Evolutionary conservation across 257 asterid genomes (phyloP).

Genomic region (Solanum lignicaule): DNA sequence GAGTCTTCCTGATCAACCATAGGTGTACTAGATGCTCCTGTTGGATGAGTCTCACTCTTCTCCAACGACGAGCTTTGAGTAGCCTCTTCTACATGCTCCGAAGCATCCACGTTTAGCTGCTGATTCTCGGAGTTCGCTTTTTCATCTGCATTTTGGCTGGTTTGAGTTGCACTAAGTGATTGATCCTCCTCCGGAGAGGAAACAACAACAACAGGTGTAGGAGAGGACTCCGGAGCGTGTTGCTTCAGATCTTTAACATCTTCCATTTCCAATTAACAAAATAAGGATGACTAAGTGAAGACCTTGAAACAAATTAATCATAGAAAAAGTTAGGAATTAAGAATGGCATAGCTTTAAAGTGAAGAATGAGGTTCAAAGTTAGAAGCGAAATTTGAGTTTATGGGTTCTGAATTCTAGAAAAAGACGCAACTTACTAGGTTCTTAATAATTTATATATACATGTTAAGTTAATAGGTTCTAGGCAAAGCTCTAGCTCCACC

Average conservation of each 20-base stretch:
- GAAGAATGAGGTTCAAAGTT: not conserved
- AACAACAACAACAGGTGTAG: conserved; percentile 16
- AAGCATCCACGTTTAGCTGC: not conserved
- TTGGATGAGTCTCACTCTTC: not conserved
- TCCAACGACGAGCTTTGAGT: not conserved
- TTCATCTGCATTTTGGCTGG: conserved; percentile 8
- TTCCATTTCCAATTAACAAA: conserved; percentile 41
- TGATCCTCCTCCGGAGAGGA: conserved; percentile 28
- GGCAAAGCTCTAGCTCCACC: not conserved
- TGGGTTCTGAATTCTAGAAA: not conserved
- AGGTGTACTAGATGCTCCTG: conserved; percentile 3
- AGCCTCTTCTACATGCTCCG: conserved; percentile 6
- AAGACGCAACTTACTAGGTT: not conserved
- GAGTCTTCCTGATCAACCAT: conserved; percentile 12
- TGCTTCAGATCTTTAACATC: conserved; percentile 22
- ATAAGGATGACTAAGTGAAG: not conserved
- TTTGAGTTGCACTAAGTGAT: conserved; percentile 11
- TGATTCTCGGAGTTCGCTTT: conserved; percentile 9
- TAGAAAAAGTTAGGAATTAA: not conserved
- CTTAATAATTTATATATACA: not conserved
- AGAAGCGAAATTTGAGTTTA: not conserved
- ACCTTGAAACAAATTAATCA: not conserved
- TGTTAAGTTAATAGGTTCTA: not conserved
- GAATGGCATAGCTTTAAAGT: not conserved
- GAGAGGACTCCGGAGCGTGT: conserved; percentile 30